Evolutionary conservation across 2,329 filamentous ascomycete species (phyloP).

Genomic region (Whalleya microplaca): DNA sequence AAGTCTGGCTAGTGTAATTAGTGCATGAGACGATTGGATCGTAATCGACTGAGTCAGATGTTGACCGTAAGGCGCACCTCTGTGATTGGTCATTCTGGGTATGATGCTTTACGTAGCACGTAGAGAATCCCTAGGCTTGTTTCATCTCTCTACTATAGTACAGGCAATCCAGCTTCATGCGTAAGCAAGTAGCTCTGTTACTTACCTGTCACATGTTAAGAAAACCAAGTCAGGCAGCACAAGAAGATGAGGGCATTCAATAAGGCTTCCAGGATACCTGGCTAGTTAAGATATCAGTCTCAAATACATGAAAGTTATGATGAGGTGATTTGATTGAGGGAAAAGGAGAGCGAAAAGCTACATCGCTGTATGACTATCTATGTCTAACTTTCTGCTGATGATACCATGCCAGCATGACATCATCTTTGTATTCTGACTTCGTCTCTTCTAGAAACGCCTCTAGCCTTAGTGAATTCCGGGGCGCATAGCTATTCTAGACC

Average conservation of each 20-base stretch:
- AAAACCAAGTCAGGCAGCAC: too few species aligned
- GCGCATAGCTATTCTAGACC: slow-evolving; percentile 17
- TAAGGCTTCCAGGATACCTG: too few species aligned
- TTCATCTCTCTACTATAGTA: neutral
- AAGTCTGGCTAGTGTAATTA: neutral
- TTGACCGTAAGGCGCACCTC: neutral
- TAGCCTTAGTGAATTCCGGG: neutral
- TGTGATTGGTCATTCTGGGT: neutral
- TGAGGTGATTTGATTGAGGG: too few species aligned
- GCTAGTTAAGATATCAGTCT: too few species aligned
- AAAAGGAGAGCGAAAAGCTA: neutral
- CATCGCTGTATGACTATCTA: slow-evolving; percentile 11
- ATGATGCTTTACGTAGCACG: neutral
- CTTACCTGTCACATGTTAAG: neutral
- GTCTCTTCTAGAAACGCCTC: too few species aligned
- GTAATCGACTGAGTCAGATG: neutral
- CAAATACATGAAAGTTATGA: too few species aligned
- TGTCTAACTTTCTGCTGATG: neutral
- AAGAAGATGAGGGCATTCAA: too few species aligned
- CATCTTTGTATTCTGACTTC: too few species aligned
- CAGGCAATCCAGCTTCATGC: neutral
- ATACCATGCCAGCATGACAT: slow-evolving; percentile 8
- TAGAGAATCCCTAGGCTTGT: neutral
- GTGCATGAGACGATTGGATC: neutral
- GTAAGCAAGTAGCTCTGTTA: neutral